These are phyloP conservation scores for Podaxis carcinomalis DNA, from an alignment of 768 basidiomycete species.

Conservation along the genomic window DNA sequence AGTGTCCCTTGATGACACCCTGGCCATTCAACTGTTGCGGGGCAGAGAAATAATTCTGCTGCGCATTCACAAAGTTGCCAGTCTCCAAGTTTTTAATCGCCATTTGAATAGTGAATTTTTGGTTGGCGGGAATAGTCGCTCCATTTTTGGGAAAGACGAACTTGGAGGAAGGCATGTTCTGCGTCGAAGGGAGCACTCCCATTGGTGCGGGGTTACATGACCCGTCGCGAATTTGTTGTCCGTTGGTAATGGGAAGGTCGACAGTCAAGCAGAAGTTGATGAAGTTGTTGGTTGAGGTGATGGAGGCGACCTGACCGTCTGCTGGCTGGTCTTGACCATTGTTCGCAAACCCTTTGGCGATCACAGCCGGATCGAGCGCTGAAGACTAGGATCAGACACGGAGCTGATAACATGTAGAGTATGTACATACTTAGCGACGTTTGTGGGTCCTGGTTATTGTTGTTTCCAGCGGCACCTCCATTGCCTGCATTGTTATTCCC, in stretches of 20 bases:
- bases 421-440: slow-evolving; percentile 27
- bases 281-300: slow-evolving; percentile 63
- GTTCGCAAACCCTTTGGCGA: slow-evolving; percentile 24
- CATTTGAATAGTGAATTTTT: slow-evolving; percentile 49
- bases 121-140: slow-evolving; percentile 39
- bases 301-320: slow-evolving; percentile 44
- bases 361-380: slow-evolving; percentile 43
- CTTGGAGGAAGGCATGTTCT: slow-evolving; percentile 47
- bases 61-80: slow-evolving; percentile 53
- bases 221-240: slow-evolving; percentile 43
- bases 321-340: slow-evolving; percentile 44
- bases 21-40: slow-evolving; percentile 49
- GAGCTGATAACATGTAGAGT: background rate
- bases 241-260: slow-evolving; percentile 52
- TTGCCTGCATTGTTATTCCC: slow-evolving; percentile 4
- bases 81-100: slow-evolving; percentile 40
- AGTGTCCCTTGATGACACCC: slow-evolving; percentile 53
- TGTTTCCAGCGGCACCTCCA: slow-evolving; percentile 10
- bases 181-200: slow-evolving; percentile 46
- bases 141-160: slow-evolving; percentile 43
- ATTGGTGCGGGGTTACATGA: slow-evolving; percentile 63
- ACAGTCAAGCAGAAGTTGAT: slow-evolving; percentile 53
- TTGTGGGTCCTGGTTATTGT: slow-evolving; percentile 29
- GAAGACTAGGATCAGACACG: background rate
- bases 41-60: slow-evolving; percentile 50